phyloP scores from a whole-genome alignment of 2,329 filamentous ascomycete species.

The Aspergillus piperis region DNA sequence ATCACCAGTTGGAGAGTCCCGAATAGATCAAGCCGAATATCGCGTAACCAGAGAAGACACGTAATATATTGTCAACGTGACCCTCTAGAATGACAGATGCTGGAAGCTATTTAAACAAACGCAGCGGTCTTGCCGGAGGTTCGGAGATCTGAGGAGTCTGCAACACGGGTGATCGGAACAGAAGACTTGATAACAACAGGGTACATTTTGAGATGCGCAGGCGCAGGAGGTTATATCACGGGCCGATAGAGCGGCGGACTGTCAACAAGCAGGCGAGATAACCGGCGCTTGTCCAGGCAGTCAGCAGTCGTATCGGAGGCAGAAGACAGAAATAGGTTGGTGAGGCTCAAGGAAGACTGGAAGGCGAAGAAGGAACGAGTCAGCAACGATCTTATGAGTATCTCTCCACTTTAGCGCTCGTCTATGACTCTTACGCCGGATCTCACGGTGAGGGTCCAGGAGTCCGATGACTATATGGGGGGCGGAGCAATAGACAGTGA shows the following conservation, averaged over 20 bases:
- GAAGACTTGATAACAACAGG: constrained; percentile 33
- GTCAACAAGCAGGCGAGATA: constrained; percentile 36
- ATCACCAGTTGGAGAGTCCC: constrained; percentile 29
- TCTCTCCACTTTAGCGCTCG: constrained; percentile 16
- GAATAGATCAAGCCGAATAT: constrained; percentile 26
- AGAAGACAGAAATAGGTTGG: constrained; percentile 9
- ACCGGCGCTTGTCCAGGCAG: constrained; percentile 33
- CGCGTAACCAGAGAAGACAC: constrained; percentile 17
- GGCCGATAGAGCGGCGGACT: constrained; percentile 33
- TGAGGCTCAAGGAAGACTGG: constrained; percentile 21
- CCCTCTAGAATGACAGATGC: constrained; percentile 17
- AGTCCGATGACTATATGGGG: constrained; percentile 22
- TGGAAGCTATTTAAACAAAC: constrained; percentile 27
- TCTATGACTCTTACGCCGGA: constrained; percentile 19
- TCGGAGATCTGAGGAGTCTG: constrained; percentile 36
- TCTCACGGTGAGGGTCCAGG: constrained; percentile 16
- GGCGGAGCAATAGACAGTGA: constrained; percentile 17
- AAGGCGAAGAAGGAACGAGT: constrained; percentile 21
- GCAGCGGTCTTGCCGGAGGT: constrained; percentile 29
- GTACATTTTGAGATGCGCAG: constrained; percentile 42
- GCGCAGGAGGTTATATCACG: constrained; percentile 24
- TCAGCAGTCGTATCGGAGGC: constrained; percentile 24
- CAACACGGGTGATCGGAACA: constrained; percentile 42
- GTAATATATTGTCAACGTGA: constrained; percentile 19
- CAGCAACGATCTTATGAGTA: constrained; percentile 16